A percentile compares a stretch with the other conserved stretches of the same genome.
Conservation (phyloP, 495 filamentous ascomycete genomes). For the Staphylotrichum tortipilum region DNA sequence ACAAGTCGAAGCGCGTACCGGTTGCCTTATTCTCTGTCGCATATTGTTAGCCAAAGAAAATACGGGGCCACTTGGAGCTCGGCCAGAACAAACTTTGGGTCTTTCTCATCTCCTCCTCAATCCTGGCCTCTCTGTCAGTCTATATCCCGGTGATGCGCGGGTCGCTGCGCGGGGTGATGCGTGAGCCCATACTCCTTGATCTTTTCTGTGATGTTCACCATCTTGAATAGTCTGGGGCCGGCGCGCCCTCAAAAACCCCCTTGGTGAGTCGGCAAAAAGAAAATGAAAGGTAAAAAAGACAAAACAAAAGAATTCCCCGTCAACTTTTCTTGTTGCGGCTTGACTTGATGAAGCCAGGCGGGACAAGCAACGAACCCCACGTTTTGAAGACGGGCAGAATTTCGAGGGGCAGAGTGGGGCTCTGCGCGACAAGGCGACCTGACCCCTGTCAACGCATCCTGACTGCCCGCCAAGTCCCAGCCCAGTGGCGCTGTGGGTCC, state of each 20-base stretch:
- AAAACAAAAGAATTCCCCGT: not conserved
- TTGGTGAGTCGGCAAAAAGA: not conserved
- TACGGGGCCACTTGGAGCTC: not conserved
- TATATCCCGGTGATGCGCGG: too few relatives aligned
- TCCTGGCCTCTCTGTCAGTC: slow-evolving; percentile 51
- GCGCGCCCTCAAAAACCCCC: too few relatives aligned
- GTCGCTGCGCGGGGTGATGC: not conserved
- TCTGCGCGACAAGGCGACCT: not conserved
- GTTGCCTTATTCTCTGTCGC: slow-evolving; percentile 93
- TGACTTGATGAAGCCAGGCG: slow-evolving; percentile 4
- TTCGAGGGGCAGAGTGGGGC: slow-evolving; percentile 20
- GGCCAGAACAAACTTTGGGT: slow-evolving; percentile 71
- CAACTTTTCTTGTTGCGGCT: not conserved
- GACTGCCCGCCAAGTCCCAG: too few relatives aligned
- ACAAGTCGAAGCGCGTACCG: slow-evolving; percentile 44
- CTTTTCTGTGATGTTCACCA: slow-evolving; percentile 99
- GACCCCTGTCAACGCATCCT: too few relatives aligned
- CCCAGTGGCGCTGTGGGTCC: too few relatives aligned
- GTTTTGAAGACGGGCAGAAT: slow-evolving; percentile 28
- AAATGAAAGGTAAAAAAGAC: slow-evolving; percentile 10
- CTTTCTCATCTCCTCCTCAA: slow-evolving; percentile 98
- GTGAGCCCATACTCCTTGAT: slow-evolving; percentile 81
- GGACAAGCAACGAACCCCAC: slow-evolving; percentile 17
- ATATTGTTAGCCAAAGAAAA: slow-evolving; percentile 23
- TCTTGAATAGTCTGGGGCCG: slow-evolving; percentile 62